Evolutionary conservation across 2,329 filamentous ascomycete genomes (phyloP).

Genomic region (Aspergillus eucalypticola): DNA sequence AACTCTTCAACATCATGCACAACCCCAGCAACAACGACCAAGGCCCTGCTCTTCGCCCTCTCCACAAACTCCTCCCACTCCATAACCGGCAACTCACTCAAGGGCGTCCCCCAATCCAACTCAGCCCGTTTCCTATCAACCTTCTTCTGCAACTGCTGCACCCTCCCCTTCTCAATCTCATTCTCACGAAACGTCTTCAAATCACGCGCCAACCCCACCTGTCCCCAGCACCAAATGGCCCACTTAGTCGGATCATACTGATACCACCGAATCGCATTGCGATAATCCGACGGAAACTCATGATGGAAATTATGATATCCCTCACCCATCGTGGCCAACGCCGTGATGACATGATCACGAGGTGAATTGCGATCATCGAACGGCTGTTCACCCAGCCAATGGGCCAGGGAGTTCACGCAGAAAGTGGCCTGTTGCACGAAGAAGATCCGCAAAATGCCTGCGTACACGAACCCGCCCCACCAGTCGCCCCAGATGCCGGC

Average conservation of each 20-base stretch:
- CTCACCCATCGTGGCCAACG: slow-evolving; percentile 15
- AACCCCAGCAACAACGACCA: slow-evolving; percentile 15
- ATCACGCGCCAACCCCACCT: slow-evolving; percentile 15
- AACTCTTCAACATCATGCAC: slow-evolving; percentile 19
- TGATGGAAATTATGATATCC: slow-evolving; percentile 25
- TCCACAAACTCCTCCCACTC: slow-evolving; percentile 16
- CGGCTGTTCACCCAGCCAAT: slow-evolving; percentile 38
- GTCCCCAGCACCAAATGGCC: slow-evolving; percentile 18
- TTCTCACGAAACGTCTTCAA: slow-evolving; percentile 14
- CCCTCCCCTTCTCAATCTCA: slow-evolving; percentile 20
- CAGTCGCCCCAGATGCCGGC: slow-evolving; percentile 18
- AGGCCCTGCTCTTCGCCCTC: background rate
- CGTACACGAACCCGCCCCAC: slow-evolving; percentile 44
- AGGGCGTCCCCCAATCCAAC: slow-evolving; percentile 15
- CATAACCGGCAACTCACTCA: slow-evolving; percentile 11
- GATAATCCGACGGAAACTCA: slow-evolving; percentile 21
- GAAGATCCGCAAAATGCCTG: slow-evolving; percentile 71
- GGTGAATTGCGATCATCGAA: slow-evolving; percentile 20
- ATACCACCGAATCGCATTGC: slow-evolving; percentile 20
- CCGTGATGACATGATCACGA: slow-evolving; percentile 16
- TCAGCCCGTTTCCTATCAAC: slow-evolving; percentile 1
- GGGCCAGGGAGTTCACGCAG: slow-evolving; percentile 77
- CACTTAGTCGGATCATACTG: slow-evolving; percentile 23
- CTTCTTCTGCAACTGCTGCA: slow-evolving; percentile 17
- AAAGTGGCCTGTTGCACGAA: slow-evolving; percentile 79